Evolutionary conservation across 2,329 filamentous ascomycete species (phyloP), one percentile per base, ranked within the genome.

Genomic region (Colletotrichum agaves): DNA sequence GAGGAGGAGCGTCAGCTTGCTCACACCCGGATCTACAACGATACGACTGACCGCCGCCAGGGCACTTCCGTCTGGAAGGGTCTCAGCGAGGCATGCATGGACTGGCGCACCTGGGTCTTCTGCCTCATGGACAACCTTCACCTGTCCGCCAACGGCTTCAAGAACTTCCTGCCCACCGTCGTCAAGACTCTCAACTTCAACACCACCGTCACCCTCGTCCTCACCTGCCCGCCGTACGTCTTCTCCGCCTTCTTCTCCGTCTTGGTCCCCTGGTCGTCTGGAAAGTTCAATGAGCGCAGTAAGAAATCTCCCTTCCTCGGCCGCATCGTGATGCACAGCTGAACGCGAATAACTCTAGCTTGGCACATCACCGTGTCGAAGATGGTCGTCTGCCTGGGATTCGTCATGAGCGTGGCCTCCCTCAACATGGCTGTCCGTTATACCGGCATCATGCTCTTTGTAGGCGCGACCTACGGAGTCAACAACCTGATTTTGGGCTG

Each of bases 91-190:
- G 83, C 83, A 10, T 74, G 76, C 5, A 75, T 72, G 6, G 84
- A 87, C 70, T 81, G 80, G 35, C 79, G 82, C 56, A 78, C 83
- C 3, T 86, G 83, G 79, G 74, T 86, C 15, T 82, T 86, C 61
- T 81, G 80, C 6, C 75, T 84, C 37, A 85, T 85, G 81, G 81
- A 84, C 65, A 85, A 85, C 72, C 79, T 84, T 66, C 83, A 85
- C 68, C 72, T 85, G 47, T 82, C 82, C 3, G 83, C 83, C 17
- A 83, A 83, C 47, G 80, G 80, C 1, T 83, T 83, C 72, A 81
- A 84, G 70, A 70, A 70, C 65, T 76, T 75, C 59, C 67, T 77
- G 10, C 74, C 73, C 5, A 74, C 73, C 3, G 78, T 83, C 12
- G 80, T 85, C 39, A 72, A 78, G 56, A 81, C 79, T 0, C 77